phyloP scores from a whole-genome alignment of 2,329 filamentous ascomycete genomes.

The Xylariaceae sp. region DNA sequence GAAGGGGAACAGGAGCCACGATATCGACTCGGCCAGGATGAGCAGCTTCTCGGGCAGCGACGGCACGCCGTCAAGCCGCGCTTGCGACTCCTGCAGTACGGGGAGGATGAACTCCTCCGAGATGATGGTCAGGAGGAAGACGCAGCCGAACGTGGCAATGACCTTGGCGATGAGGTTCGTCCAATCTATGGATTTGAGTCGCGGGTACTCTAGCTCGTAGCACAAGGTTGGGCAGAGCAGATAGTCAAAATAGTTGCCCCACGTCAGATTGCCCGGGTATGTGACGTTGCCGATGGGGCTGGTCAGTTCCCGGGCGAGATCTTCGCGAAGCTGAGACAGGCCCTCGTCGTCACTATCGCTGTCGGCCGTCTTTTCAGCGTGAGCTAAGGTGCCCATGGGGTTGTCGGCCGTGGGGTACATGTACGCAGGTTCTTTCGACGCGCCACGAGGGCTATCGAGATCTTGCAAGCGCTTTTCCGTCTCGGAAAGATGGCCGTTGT shows the following conservation, averaged over 20 bases:
- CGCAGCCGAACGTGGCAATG: conserved; percentile 88
- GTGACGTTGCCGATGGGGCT: conserved; percentile 86
- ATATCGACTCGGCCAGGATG: conserved; percentile 84
- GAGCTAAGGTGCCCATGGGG: conserved; percentile 36
- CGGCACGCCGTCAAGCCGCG: conserved; percentile 44
- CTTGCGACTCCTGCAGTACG: conserved; percentile 69
- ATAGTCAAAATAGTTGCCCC: conserved; percentile 79
- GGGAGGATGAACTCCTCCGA: conserved; percentile 96
- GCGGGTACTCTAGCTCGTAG: conserved; percentile 95
- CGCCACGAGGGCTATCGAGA: conserved; percentile 72
- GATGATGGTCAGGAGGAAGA: conserved; percentile 86
- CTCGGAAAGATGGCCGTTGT: conserved; percentile 91
- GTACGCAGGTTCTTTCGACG: conserved; percentile 66
- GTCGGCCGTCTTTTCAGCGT: conserved; percentile 32
- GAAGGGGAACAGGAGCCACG: conserved; percentile 89
- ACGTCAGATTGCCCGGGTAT: conserved; percentile 84
- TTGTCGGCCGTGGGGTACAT: conserved; percentile 66
- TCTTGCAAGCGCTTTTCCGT: conserved; percentile 75
- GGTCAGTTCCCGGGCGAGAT: conserved; percentile 85
- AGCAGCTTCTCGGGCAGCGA: conserved; percentile 64
- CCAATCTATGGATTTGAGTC: conserved; percentile 71
- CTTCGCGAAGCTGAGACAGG: conserved; percentile 70
- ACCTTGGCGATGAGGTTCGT: conserved; percentile 79
- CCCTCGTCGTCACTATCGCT: conserved; percentile 39
- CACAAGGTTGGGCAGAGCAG: conserved; percentile 91